Base-by-base conservation (phyloP, 2,329 filamentous ascomycete species). In the Fonsecaea multimorphosa region DNA sequence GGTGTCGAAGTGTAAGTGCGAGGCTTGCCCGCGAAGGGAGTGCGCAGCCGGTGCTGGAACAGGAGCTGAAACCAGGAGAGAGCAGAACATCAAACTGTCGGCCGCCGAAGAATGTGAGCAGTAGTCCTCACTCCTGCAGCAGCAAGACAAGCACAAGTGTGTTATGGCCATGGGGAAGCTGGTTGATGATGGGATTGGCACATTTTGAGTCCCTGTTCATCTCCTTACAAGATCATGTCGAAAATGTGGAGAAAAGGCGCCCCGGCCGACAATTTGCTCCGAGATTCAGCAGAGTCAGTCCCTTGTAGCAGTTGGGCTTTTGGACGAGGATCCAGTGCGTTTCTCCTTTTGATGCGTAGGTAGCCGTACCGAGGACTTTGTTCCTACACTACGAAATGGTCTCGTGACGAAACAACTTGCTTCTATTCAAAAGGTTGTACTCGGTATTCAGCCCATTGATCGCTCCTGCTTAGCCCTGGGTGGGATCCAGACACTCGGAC, bases 41-140 rank as follows among this genome's bases (percentile, higher is more conserved):
- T 44, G 8, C 22, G 32, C 29, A 46, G 55, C 36, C 55, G 55
- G 55, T 44, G 55, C 29, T 58, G 56, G 38, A 44, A 58, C 56
- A 58, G 56, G 56, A 58, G 56, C 19, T 49, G 56, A 58, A 58
- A 58, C 56, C 38, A 58, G 38, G 56, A n/a, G n/a, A n/a, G n/a
- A 58, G 56, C 40, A 44, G 31, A 38, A 22, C 9, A 24, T 49
- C 44, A 8, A 9, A 24, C 44, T 24, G 44, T 27, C 44, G 9
- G 22, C 16, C 27, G 11, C 11, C 5, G 44, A 24, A 46, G 40
- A 46, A 40, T 3, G 6, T 22, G 40, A 22, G n/a, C n/a, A 22
- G 2, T 22, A 11, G n/a, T 22, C n/a, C 8, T 22, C 40, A 9
- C 8, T 46, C 40, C 9, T 40, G 36, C 16, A n/a, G n/a, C 36